Percentiles rank a stretch among this genome's conserved stretches.
These are phyloP conservation scores for Phytophthora uliginosa DNA, from an alignment of 352 stramenopile species.

Conservation along the genomic window DNA sequence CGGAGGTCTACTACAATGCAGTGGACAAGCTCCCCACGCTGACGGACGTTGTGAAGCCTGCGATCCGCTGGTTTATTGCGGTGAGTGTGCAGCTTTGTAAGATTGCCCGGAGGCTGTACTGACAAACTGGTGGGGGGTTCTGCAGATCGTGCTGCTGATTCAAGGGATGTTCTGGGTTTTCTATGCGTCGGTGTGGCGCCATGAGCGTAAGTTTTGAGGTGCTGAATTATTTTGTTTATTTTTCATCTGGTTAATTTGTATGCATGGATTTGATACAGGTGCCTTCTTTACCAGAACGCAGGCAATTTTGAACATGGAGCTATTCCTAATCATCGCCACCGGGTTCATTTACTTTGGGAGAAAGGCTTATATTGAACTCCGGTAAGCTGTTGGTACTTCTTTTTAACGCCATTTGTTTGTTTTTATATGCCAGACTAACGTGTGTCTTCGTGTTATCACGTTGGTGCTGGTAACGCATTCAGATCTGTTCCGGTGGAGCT, in stretches of 20 bases:
- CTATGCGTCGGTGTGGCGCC: constrained; percentile 77
- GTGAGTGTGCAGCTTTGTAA: constrained; percentile 30
- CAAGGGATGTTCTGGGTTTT: constrained; percentile 85
- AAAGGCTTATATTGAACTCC: constrained; percentile 84
- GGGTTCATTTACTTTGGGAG: constrained; percentile 84
- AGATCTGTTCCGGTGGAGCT: constrained; percentile 88
- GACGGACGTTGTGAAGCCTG: constrained; percentile 74
- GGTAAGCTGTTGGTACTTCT: constrained; percentile 38
- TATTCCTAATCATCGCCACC: constrained; percentile 81
- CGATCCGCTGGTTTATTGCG: constrained; percentile 68
- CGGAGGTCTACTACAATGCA: constrained; percentile 92
- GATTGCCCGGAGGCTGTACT: not conserved
- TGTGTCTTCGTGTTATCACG: not conserved
- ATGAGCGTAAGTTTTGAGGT: constrained; percentile 61
- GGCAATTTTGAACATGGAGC: constrained; percentile 85
- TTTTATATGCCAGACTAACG: not conserved
- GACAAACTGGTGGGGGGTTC: not conserved
- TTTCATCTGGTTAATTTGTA: not conserved
- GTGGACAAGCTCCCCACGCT: constrained; percentile 78
- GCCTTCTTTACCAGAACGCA: constrained; percentile 85
- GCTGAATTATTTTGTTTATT: not conserved
- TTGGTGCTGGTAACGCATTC: not conserved
- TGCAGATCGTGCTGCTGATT: constrained; percentile 64
- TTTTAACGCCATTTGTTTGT: not conserved
- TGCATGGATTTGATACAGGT: constrained; percentile 35